Conservation (phyloP, 2,329 filamentous ascomycete genomes). For the Hysterium pulicare region DNA sequence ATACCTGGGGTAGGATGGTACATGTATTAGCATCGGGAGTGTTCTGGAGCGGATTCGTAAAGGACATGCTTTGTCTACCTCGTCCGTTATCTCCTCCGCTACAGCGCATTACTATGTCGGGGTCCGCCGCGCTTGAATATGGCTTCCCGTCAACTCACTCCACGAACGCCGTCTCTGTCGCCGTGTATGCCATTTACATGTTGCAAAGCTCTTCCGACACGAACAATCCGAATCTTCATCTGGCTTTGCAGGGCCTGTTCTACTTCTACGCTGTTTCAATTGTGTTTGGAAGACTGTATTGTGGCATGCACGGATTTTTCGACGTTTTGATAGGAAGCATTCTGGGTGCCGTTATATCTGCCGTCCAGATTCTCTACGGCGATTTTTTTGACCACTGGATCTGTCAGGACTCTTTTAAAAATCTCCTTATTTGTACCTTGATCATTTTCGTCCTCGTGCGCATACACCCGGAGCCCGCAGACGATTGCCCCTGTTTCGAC, state of each 20-base stretch:
- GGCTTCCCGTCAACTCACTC: constrained; percentile 97
- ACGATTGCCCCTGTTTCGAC: constrained; percentile 96
- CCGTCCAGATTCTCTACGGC: constrained; percentile 54
- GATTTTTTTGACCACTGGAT: constrained; percentile 68
- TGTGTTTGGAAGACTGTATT: constrained; percentile 87
- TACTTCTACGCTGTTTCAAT: constrained; percentile 90
- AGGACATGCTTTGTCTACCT: constrained; percentile 89
- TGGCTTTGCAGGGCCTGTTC: constrained; percentile 63
- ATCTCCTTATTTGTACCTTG: constrained; percentile 61
- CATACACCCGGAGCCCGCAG: constrained; percentile 90
- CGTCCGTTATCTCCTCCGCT: constrained; percentile 88
- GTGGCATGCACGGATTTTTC: constrained; percentile 96
- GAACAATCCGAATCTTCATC: constrained; percentile 56
- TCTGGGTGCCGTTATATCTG: constrained; percentile 65
- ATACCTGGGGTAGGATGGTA: constrained; percentile 40
- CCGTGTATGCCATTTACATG: constrained; percentile 74
- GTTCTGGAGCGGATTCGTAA: constrained; percentile 77
- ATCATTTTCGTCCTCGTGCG: constrained; percentile 73
- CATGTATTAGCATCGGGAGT: constrained; percentile 67
- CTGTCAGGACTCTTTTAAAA: constrained; percentile 51
- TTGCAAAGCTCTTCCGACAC: constrained; percentile 64
- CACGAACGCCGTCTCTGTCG: constrained; percentile 93
- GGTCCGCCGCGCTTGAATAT: constrained; percentile 90
- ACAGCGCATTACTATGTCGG: constrained; percentile 95
- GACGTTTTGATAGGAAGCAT: constrained; percentile 80